Conservation (phyloP, 495 filamentous ascomycete species). For the Neurospora sp. region DNA sequence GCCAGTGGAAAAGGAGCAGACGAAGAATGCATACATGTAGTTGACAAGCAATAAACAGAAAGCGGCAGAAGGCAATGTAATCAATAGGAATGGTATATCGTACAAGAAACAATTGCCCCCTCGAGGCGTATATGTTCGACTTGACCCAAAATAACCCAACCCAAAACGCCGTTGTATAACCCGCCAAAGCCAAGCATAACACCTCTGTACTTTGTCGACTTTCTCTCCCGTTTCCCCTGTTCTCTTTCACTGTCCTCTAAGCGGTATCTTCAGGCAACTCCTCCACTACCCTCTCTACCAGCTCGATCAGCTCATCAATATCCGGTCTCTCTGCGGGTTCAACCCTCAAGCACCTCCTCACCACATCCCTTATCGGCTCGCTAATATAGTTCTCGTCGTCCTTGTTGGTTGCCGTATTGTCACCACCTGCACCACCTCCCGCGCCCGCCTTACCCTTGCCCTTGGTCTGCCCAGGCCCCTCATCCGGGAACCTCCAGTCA, state of each 20-base stretch:
- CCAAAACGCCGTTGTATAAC: background rate
- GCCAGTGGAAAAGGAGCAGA: no score
- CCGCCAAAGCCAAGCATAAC: background rate
- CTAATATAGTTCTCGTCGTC: slow-evolving; percentile 43
- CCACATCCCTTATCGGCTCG: slow-evolving; percentile 70
- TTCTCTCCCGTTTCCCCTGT: background rate
- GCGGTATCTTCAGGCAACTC: slow-evolving; percentile 59
- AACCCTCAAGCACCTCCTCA: slow-evolving; percentile 81
- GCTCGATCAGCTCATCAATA: slow-evolving; percentile 75
- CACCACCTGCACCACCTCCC: slow-evolving; percentile 7
- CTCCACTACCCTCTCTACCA: slow-evolving; percentile 66
- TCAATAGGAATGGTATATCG: background rate
- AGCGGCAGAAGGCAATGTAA: background rate
- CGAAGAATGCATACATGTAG: no score
- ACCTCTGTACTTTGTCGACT: background rate
- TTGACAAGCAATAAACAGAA: background rate
- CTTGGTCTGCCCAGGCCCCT: slow-evolving; percentile 42
- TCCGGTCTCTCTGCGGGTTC: slow-evolving; percentile 86
- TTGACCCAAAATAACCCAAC: background rate
- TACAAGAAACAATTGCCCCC: background rate
- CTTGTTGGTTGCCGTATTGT: slow-evolving; percentile 3
- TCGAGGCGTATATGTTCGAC: background rate
- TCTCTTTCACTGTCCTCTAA: background rate
- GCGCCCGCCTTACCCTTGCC: slow-evolving; percentile 43
- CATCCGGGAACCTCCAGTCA: slow-evolving; percentile 90